Base-by-base conservation (phyloP, 306 rosid genomes). In the Cicer judaicum region DNA sequence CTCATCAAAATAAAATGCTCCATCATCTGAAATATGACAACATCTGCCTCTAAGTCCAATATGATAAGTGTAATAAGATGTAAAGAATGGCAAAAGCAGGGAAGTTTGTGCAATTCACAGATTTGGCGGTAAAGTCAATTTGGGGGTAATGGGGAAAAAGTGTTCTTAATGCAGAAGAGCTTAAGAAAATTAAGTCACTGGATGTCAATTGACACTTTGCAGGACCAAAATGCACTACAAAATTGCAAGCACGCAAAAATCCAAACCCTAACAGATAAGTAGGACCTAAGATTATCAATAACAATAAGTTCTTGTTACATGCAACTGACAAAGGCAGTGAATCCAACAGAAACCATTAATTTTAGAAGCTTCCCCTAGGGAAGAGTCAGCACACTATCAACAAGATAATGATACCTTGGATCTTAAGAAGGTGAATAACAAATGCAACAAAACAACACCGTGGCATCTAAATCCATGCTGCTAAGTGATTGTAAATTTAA, bases 1-100 rank as follows among this genome's bases (percentile, higher is more conserved):
- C 82, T 95, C 99, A 15, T 89, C 98, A 80, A 95, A 92, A 75
- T 89, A 95, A 70, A 88, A 82, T 52, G 93, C 83, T 10, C 96
- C 99, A 66, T 95, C 98, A 83, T 90, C 99, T 95, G 85, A 73
- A 88, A 69, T 55, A 73, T 70, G 24, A 70, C 7, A 68, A 70
- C 7, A 68, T 5, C 41, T 50, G 70, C 64, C 71, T 38, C 42
- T 74, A 74, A 77, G 80, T 38, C 40, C 48, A 75, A 2, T 29
- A 55, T 43, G 65, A 68, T 71, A 64, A 81, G 70, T 29, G 50
- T 43, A 62, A 71, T 71, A 64, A 81, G 70, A 57, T 75, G 65
- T 11, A 53, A 15, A 53, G 14, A 69, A 16, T 7, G 46, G 52
- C 62, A 64, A 29, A 56, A 48, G 52, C 55, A 64, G 39, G 63